Evolutionary conservation across 257 asterid genomes (phyloP).

Genomic region (Solanum piurae): DNA sequence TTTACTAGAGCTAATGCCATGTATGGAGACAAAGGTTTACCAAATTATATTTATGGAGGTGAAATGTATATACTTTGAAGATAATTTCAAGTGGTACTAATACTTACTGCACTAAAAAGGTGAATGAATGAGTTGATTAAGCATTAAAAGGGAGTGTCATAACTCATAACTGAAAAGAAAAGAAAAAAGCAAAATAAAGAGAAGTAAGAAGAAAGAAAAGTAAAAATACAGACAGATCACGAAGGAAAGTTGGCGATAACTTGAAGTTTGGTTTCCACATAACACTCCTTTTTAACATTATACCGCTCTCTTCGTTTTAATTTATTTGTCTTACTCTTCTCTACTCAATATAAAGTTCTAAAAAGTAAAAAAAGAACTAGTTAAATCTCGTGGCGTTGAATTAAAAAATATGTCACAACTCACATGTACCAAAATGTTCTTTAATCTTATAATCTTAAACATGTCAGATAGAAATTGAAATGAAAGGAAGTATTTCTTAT

Average conservation of each 20-base stretch:
- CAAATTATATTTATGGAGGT: neutral
- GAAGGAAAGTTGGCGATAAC: constrained; percentile 14
- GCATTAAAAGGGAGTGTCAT: neutral
- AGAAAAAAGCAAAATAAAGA: neutral
- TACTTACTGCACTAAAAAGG: neutral
- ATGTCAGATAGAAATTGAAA: neutral
- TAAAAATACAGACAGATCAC: neutral
- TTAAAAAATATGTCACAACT: neutral
- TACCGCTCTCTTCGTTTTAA: neutral
- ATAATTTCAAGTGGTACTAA: neutral
- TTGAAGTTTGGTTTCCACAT: constrained; percentile 4
- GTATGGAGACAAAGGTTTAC: neutral
- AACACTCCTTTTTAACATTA: neutral
- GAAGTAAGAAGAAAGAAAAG: neutral
- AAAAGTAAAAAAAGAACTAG: neutral
- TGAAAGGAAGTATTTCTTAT: neutral
- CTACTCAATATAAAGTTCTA: too few species aligned
- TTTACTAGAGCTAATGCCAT: neutral
- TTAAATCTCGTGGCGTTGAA: neutral
- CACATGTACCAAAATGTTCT: too few species aligned
- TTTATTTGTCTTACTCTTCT: neutral
- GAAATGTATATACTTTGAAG: neutral
- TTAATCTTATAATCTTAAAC: neutral
- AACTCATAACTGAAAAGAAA: neutral
- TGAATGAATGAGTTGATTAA: neutral